Evolutionary conservation across 306 rosid genomes (phyloP).

Genomic region (Begonia peltatifolia): DNA sequence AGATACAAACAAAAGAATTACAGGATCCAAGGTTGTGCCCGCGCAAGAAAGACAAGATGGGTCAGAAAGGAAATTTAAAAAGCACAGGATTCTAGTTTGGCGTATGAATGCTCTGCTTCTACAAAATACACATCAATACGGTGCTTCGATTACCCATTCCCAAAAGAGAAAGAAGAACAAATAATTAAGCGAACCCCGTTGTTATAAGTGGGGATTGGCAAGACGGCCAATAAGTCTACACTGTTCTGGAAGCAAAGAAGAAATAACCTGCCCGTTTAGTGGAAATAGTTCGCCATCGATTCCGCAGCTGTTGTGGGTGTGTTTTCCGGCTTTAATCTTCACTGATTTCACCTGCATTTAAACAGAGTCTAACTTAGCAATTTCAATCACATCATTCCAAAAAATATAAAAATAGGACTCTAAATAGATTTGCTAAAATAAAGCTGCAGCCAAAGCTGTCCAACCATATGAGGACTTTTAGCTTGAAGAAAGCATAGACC

Average conservation of each 20-base stretch:
- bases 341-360: slow-evolving; percentile 62
- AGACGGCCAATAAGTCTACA: slow-evolving; percentile 95
- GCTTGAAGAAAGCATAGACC: no score
- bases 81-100: slow-evolving; percentile 10
- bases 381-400: no score
- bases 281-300: slow-evolving; percentile 97
- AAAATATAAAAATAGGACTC: no score
- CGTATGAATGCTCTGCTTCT: slow-evolving; percentile 5
- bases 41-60: slow-evolving; percentile 4
- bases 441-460: no score
- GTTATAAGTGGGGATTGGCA: slow-evolving; percentile 29
- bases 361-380: no score
- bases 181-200: slow-evolving; percentile 28
- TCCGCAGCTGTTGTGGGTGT: slow-evolving; percentile 81
- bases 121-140: slow-evolving; percentile 11
- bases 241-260: slow-evolving; percentile 90
- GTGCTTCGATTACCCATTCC: slow-evolving; percentile 24
- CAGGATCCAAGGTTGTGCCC: slow-evolving; percentile 7
- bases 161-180: not conserved
- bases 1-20: not conserved
- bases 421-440: no score
- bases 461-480: no score
- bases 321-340: slow-evolving; percentile 81
- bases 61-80: slow-evolving; percentile 2
- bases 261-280: slow-evolving; percentile 67